Evolutionary conservation across 1,284 basidiomycete genomes (phyloP), one percentile per base, ranked within the genome.

Genomic region (Marasmius sp.): DNA sequence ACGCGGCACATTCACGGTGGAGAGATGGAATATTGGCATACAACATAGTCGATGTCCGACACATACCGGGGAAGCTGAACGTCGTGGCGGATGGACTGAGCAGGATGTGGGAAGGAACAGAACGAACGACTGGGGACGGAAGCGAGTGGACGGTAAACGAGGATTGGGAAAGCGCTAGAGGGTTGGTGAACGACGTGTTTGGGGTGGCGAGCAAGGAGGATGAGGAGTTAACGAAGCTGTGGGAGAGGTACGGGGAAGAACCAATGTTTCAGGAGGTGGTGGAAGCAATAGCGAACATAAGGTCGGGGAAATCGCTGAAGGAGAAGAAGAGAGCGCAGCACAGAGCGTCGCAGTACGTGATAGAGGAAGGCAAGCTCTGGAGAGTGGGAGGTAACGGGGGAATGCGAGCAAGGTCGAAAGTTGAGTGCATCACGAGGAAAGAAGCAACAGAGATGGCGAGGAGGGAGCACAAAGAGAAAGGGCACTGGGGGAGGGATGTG

Each of bases 141-240:
- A 67, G 70, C 56, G 69, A 72, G 34, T 76, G 73, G 72, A 69
- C 68, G 1, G 72, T 75, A 1, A 54, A 58, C 2, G n/a, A 8
- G 57, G 60, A 10, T 22, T 57, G 39, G 55, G 55, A 57, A 57
- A 27, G 16, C 18, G 41, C 22, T 14, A 9, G 22, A 38, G 75
- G 76, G 0, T 50, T 78, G 0, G 62, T 67, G 5, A 65, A 76
- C 34, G 71, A 77, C 59, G 14, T 77, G 0, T 74, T 72, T 57
- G 6, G 47, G 18, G 55, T 57, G 20, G 38, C 38, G 14, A 27
- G 11, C 18, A 33, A 45, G 9, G 8, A 10, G 22, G 33, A n/a
- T 11, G 16, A 37, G 10, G 54, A 34, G 41, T 39, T n/a, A n/a
- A 41, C 36, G 41, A 55, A n/a, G 4, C 54, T 18, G 37, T 53